Conservation (phyloP, 805 yeast species). For the Kuraishia hungarica region DNA sequence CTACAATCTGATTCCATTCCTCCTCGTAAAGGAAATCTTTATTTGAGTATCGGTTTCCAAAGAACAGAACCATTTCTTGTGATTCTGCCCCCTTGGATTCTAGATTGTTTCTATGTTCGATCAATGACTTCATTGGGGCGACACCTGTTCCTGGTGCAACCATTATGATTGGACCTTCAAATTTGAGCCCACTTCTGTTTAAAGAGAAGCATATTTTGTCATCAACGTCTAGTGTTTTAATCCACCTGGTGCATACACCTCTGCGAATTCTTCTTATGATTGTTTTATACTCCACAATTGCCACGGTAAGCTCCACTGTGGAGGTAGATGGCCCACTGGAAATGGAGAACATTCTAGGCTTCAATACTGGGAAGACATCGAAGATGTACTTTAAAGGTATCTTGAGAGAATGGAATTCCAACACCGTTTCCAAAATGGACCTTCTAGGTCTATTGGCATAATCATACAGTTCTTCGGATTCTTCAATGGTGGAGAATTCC, state of each 20-base stretch:
- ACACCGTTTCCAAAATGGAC: slow-evolving; percentile 72
- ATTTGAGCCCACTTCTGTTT: slow-evolving; percentile 34
- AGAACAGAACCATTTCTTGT: slow-evolving; percentile 45
- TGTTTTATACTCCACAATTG: slow-evolving; percentile 82
- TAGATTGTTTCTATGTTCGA: slow-evolving; percentile 24
- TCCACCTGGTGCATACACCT: slow-evolving; percentile 80
- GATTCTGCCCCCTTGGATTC: slow-evolving; percentile 3
- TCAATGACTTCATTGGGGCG: slow-evolving; percentile 80
- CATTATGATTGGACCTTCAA: slow-evolving; percentile 39
- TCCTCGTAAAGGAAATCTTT: slow-evolving; percentile 64
- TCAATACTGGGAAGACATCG: slow-evolving; percentile 71
- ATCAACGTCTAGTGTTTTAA: slow-evolving; percentile 39
- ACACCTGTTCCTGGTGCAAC: slow-evolving; percentile 94
- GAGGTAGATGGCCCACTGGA: slow-evolving; percentile 48
- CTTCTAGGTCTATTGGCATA: slow-evolving; percentile 93
- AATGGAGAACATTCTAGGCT: slow-evolving; percentile 79
- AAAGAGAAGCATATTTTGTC: slow-evolving; percentile 46
- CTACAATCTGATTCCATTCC: slow-evolving; percentile 34
- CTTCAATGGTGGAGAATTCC: slow-evolving; percentile 67
- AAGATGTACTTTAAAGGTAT: slow-evolving; percentile 71
- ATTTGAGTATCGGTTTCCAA: slow-evolving; percentile 60
- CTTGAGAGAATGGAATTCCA: slow-evolving; percentile 68
- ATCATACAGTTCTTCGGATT: slow-evolving; percentile 75
- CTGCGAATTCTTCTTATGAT: slow-evolving; percentile 63
- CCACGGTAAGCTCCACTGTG: slow-evolving; percentile 62